Evolutionary conservation across 306 rosid genomes (phyloP), one percentile per base, ranked within the genome.

Genomic region (Urtica urens): DNA sequence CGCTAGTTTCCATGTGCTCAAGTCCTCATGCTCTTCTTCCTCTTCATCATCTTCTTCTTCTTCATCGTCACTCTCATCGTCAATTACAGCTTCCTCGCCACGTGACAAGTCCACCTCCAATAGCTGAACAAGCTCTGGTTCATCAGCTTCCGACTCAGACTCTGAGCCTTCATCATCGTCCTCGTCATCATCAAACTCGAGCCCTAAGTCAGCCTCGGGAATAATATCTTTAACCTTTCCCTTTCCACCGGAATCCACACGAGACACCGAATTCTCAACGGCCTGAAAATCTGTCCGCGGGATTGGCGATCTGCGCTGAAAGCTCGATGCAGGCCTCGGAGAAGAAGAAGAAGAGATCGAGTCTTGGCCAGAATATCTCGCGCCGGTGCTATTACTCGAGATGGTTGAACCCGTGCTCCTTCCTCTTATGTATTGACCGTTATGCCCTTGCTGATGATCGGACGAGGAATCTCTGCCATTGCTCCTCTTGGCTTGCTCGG

Each of bases 251-350:
- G 70, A 54, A 66, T 59, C 67, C 40, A 55, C 59, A 26, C 49
- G 59, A 11, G 72, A 50, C 42, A 35, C 40, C 6, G 48, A 42
- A 54, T 64, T 42, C 55, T 69, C 57, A 55, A 75, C 53, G 31
- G 92, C 72, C 55, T 79, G 76, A 73, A 70, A 71, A 27, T 72
- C 77, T 40, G 69, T 35, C 14, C 94, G 92, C 66, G 93, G 77
- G 40, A 90, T 64, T 5, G 99, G 99, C 51, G 95, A 90, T 73
- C 64, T 81, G 49, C 79, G 83, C 62, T 74, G 92, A 63, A 90
- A 90, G 52, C 11, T 78, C n/a, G 99, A 90, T 13, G 53, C 69
- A 18, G 99, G 95, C 64, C 95, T 77, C 34, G 69, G 17, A 4
- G 53, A 57, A 35, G 69, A 19, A 4, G 53, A 57, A 23, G 79